Base-by-base conservation (phyloP, 1,139 yeast genomes). In the Saccharomyces hybrid region DNA sequence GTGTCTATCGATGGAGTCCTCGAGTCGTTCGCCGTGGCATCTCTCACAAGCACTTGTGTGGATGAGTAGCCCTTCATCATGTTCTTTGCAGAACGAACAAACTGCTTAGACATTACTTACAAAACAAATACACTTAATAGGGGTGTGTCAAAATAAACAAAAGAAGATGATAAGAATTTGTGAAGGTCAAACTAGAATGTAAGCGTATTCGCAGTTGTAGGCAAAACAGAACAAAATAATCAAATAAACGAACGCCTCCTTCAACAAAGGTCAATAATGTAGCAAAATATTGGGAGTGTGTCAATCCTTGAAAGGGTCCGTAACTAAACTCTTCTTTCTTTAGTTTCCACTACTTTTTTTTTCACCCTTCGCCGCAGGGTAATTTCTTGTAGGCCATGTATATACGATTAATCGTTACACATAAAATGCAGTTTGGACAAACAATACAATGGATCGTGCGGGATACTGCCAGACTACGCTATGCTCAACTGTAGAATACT, bases 41-140 rank as follows among this genome's bases (percentile, higher is more conserved):
- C 89, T 67, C 99, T 81, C 47, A 91, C 97, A 69, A 86, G 76
- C 41, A 89, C 84, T 71, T 93, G 98, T 11, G 90, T 86, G 11
- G 85, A 71, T 8, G 96, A 81, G 74, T 93, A 93, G 48, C 99
- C 98, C 68, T 84, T 88, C 67, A 96, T 88, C 51, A 91, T 95
- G 72, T 93, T 93, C 73, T 91, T 93, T 66, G 93, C 84, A 49
- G 91, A 83, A 67, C 97, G 88, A 52, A 88, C 85, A 61, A 90
- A 75, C 29, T 86, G 78, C 69, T 88, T 88, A 25, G 95, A 84
- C 91, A 85, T 51, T 16, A 26, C 25, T 38, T 20, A 38, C 44
- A 38, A 38, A 38, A 38, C 44, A 16, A 16, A 38, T 38, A 38
- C 2, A 7, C 26, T 16, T 38, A 11, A 38, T 38, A 20, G 44